Evolutionary conservation across 1,284 basidiomycete genomes (phyloP), one percentile per base, ranked within the genome.

Genomic region (Butyriboletus pseudospeciosus): DNA sequence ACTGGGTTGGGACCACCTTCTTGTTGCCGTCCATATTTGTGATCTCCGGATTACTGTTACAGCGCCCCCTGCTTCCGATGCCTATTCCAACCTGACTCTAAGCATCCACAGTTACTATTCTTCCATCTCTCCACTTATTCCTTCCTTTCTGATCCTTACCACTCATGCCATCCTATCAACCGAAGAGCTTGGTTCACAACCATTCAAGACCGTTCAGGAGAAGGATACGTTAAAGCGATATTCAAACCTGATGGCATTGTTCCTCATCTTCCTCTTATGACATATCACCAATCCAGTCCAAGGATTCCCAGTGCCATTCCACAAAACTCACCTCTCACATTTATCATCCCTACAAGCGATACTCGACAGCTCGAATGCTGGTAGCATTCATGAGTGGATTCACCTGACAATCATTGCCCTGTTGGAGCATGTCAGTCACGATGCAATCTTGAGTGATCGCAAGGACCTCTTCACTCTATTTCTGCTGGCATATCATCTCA

Each of bases 241-340:
- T 16, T 45, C 49, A 2, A 2, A 17, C 1, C 16, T 58, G 14
- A 49, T 58, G 37, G 43, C 26, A 0, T 5, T 57, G 0, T 58
- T 58, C 10, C 55, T 58, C 1, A 3, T 53, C 1, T 58, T 58
- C 4, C 56, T 58, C 3, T 2, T 58, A 1, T 34, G 49, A 0
- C 56, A 57, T 10, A 20, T 32, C 1, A 0, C 16, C 23, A 12
- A 41, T 3, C 55, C 55, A 2, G 7, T 55, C 1, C 12, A 25
- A 5, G 10, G 6, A 2, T 52, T 58, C 25, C 2, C 32, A 0
- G 49, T 57, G 1, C 55, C 49, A 0, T 20, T 57, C 7, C 54
- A 57, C 7, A 13, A 16, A 2, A 0, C 6, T 2, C 55, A 57
- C 9, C 13, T 3, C 12, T 1, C 5, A 2, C 3, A 26, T 1